These are phyloP conservation scores for Melanomma pulvis-pyrius DNA, from an alignment of 495 filamentous ascomycete genomes.

Conservation along the genomic window DNA sequence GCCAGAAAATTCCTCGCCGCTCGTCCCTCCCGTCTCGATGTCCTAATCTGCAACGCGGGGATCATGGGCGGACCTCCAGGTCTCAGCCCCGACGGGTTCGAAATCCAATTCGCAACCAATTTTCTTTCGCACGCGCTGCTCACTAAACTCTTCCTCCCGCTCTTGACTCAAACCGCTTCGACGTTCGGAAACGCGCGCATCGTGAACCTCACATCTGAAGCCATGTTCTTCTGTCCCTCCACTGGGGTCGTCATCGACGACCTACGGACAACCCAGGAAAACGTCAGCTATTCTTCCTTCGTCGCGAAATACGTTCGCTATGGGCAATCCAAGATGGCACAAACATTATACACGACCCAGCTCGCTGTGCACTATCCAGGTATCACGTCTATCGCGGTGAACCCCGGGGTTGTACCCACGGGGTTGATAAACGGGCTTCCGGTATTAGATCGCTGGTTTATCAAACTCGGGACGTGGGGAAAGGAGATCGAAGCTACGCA, in stretches of 20 bases:
- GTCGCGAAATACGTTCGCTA: neutral
- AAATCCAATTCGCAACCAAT: slow-evolving; percentile 35
- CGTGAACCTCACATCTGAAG: slow-evolving; percentile 18
- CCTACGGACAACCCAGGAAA: neutral
- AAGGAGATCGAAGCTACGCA: neutral
- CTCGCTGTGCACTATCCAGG: slow-evolving; percentile 15
- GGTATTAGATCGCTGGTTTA: neutral
- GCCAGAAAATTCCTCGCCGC: slow-evolving; percentile 2
- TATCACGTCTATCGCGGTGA: slow-evolving; percentile 9
- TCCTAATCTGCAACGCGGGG: slow-evolving; percentile 35
- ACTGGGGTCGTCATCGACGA: slow-evolving; percentile 26
- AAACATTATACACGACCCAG: slow-evolving; percentile 12
- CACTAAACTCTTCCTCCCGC: slow-evolving; percentile 23
- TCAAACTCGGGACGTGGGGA: slow-evolving; percentile 1
- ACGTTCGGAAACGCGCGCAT: slow-evolving; percentile 22
- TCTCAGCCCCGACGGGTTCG: slow-evolving; percentile 31
- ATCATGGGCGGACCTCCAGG: slow-evolving; percentile 29
- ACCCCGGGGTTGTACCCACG: slow-evolving; percentile 30
- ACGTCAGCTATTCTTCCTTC: neutral
- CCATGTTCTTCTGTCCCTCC: slow-evolving; percentile 7
- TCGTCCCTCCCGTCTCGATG: slow-evolving; percentile 22
- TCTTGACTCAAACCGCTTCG: slow-evolving; percentile 14
- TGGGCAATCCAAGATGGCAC: slow-evolving; percentile 28
- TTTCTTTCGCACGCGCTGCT: slow-evolving; percentile 36
- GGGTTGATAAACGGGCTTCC: slow-evolving; percentile 21